A percentile compares a stretch with the other conserved stretches of the same genome.
These are phyloP conservation scores for Paracorniculantispora psalliotae DNA, from an alignment of 2,329 filamentous ascomycete genomes.

Conservation along the genomic window DNA sequence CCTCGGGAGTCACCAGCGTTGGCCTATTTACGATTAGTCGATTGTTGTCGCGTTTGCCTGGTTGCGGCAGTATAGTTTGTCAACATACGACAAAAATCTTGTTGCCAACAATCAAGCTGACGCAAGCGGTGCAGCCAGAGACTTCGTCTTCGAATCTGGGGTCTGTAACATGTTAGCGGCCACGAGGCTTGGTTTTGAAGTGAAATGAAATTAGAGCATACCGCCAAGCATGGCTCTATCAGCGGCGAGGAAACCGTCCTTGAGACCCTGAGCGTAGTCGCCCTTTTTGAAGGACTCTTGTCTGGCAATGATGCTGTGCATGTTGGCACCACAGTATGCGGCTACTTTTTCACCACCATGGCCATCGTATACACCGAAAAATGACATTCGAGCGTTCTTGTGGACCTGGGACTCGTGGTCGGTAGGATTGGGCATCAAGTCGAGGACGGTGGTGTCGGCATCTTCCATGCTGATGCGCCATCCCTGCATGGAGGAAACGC, in stretches of 20 bases:
- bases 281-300: slow-evolving; percentile 90
- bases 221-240: slow-evolving; percentile 94
- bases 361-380: slow-evolving; percentile 97
- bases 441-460: slow-evolving; percentile 82
- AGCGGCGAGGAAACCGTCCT: slow-evolving; percentile 94
- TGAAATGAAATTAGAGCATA: slow-evolving; percentile 38
- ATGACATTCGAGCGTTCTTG: slow-evolving; percentile 72
- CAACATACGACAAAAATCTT: slow-evolving; percentile 90
- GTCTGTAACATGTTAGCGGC: slow-evolving; percentile 51
- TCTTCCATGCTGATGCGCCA: slow-evolving; percentile 99
- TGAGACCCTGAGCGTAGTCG: slow-evolving; percentile 91
- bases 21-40: slow-evolving; percentile 52
- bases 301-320: slow-evolving; percentile 91
- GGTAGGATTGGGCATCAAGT: slow-evolving; percentile 63
- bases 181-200: not conserved
- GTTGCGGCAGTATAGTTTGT: not conserved
- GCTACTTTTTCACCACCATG: slow-evolving; percentile 97
- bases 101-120: slow-evolving; percentile 79
- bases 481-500: slow-evolving; percentile 98
- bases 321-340: slow-evolving; percentile 83
- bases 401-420: slow-evolving; percentile 51
- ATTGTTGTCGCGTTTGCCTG: not conserved
- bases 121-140: slow-evolving; percentile 93
- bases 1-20: slow-evolving; percentile 96
- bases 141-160: slow-evolving; percentile 97